Base-by-base conservation (phyloP, 805 yeast species). In the Saccharomycopsis javanensis region DNA sequence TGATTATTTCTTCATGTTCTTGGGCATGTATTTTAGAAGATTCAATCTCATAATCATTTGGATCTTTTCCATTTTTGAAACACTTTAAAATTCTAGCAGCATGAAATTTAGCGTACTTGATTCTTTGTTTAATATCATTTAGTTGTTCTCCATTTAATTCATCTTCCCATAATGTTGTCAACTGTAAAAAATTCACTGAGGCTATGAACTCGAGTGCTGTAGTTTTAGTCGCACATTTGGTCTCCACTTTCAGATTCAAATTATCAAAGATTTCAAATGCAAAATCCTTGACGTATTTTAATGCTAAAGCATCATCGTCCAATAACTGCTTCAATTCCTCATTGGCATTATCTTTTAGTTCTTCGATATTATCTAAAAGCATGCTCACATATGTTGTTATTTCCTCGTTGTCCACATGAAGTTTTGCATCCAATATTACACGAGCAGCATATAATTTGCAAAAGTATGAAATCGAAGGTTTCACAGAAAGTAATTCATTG, bases 401-500 rank as follows among this genome's bases (percentile, higher is more conserved):
- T 13, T 77, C 85, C 6, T 74, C 71, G 59, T 79, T 79, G 1
- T 72, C 63, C 23, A 78, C 71, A 65, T 90, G 96, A 20, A 83
- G 71, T 56, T 81, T 78, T 48, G 77, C 69, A 37, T 75, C 75
- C 20, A 92, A 71, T 3, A 92, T 82, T 64, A 80, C 74, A 68
- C 91, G 92, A 2, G 87, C 83, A 0, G 90, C 87, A 65, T 85
- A 84, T 53, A 85, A 67, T 60, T 75, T 76, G 69, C 94, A 86
- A 68, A 79, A 86, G 69, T 88, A 88, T 4, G 92, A 74, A 30
- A 88, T 78, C 10, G 84, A 71, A 0, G 95, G 90, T 60, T 87
- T 85, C 8, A 75, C 76, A 0, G 64, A 59, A 18, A 70, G 74
- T 45, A 88, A 64, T 63, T 89, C 96, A 8, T 67, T 68, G 20